phyloP scores from a whole-genome alignment of 768 basidiomycete genomes.

The Tephrocybe sp. region DNA sequence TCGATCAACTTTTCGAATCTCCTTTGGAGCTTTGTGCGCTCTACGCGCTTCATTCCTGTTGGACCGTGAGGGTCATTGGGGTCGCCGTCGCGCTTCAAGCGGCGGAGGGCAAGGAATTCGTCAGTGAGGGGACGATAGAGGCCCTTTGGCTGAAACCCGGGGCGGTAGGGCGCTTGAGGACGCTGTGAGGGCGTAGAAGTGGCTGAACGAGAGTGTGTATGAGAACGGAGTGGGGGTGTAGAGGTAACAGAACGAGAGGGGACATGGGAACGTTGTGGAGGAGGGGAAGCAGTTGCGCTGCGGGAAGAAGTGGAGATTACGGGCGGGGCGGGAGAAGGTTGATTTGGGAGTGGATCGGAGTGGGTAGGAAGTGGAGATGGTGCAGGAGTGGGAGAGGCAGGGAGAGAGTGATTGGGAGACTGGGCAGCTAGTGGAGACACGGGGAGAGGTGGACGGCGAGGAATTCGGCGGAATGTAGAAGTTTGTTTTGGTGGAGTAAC shows the following conservation, averaged over 20 bases:
- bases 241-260: slow-evolving; percentile 88
- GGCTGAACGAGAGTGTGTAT: no score
- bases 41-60: slow-evolving; percentile 56
- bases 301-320: background rate
- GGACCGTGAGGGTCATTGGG: slow-evolving; percentile 25
- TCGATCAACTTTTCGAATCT: slow-evolving; percentile 85
- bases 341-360: background rate
- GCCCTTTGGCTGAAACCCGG: slow-evolving; percentile 93
- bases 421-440: slow-evolving; percentile 30
- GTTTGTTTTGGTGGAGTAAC: background rate
- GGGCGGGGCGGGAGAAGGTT: background rate
- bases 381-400: background rate
- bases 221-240: no score
- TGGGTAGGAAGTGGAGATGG: background rate
- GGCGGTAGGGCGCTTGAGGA: slow-evolving; percentile 68
- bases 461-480: slow-evolving; percentile 38
- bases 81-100: slow-evolving; percentile 37
- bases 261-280: slow-evolving; percentile 32
- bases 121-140: slow-evolving; percentile 80
- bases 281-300: background rate
- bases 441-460: slow-evolving; percentile 32
- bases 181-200: slow-evolving; percentile 8
- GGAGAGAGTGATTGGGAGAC: slow-evolving; percentile 16
- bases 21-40: slow-evolving; percentile 82
- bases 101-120: slow-evolving; percentile 62